Evolutionary conservation across 2,329 filamentous ascomycete genomes (phyloP), one percentile per base, ranked within the genome.

Genomic region (Gnomoniopsis sp.): DNA sequence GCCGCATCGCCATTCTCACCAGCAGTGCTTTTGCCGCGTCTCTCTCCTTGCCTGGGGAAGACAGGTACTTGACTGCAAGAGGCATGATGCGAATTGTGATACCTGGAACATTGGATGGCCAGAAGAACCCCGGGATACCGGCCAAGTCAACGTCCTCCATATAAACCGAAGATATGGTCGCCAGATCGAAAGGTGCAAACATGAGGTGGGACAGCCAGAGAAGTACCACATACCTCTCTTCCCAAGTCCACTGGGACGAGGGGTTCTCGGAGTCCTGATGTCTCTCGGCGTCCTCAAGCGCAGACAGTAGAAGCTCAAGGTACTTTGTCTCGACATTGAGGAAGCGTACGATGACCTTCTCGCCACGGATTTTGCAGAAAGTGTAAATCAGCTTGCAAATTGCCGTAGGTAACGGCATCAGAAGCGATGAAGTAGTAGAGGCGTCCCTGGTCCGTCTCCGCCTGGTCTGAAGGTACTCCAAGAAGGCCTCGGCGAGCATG

Each of bases 351-450:
- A 99, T 88, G 53, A 99, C 88, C 73, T 98, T 98, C 70, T 95
- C 88, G 23, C 95, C 93, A 55, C 95, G 85, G 53, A 98, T 88
- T 74, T 99, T 99, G 80, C 92, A 97, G 61, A 99, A 88, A 0
- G 88, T 88, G 70, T 98, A 98, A 38, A 99, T 73, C 2, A 98
- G 79, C 62, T 83, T 85, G 71, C 88, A 91, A 57, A 96, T 86
- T 4, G 91, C 92, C 61, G 83, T 80, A 23, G 88, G 82, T 0
- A 91, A 74, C 1, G 87, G 81, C 22, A 78, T 74, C 15, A 85
- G 67, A 11, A 83, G 71, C 56, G 77, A 69, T 7, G 64, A 66
- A 47, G 62, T 59, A n/a, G 60, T 59, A 46, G 71, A 66, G 26
- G 55, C 38, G 49, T 53, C n/a, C 58, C 67, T 81, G 67, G 68